These are phyloP conservation scores for Mycena sp. DNA, from an alignment of 1,284 basidiomycete species.

Conservation along the genomic window DNA sequence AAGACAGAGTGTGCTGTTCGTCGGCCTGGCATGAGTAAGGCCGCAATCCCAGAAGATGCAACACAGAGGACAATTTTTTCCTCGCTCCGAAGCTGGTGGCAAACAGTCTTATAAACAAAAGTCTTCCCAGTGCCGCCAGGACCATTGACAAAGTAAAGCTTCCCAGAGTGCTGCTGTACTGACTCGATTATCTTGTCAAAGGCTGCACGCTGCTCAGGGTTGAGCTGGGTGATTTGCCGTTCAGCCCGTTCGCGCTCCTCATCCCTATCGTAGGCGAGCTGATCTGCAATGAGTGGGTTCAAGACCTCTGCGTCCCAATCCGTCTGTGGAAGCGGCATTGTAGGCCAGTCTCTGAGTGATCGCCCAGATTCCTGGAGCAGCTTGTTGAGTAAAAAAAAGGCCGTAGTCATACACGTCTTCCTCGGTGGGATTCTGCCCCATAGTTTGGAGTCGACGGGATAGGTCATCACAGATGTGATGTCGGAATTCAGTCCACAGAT, in stretches of 20 bases:
- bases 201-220: slow-evolving; percentile 42
- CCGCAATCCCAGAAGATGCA: slow-evolving; percentile 49
- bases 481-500: slow-evolving; percentile 48
- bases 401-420: slow-evolving; percentile 44
- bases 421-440: slow-evolving; percentile 14
- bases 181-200: slow-evolving; percentile 42
- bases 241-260: slow-evolving; percentile 19
- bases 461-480: slow-evolving; percentile 52
- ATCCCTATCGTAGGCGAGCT: slow-evolving; percentile 36
- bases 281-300: slow-evolving; percentile 44
- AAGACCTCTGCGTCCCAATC: slow-evolving; percentile 33
- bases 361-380: slow-evolving; percentile 38
- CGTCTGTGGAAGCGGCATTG: slow-evolving; percentile 40
- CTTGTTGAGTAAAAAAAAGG: slow-evolving; percentile 45
- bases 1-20: slow-evolving; percentile 45
- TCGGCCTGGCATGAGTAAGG: slow-evolving; percentile 41
- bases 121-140: slow-evolving; percentile 53
- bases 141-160: slow-evolving; percentile 48
- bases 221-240: slow-evolving; percentile 28
- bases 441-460: slow-evolving; percentile 25
- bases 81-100: slow-evolving; percentile 32
- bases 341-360: slow-evolving; percentile 27
- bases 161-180: slow-evolving; percentile 15
- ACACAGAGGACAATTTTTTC: slow-evolving; percentile 46
- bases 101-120: slow-evolving; percentile 45